Evolutionary conservation across 2,329 filamentous ascomycete species (phyloP).

Genomic region (Claviceps arundinis): DNA sequence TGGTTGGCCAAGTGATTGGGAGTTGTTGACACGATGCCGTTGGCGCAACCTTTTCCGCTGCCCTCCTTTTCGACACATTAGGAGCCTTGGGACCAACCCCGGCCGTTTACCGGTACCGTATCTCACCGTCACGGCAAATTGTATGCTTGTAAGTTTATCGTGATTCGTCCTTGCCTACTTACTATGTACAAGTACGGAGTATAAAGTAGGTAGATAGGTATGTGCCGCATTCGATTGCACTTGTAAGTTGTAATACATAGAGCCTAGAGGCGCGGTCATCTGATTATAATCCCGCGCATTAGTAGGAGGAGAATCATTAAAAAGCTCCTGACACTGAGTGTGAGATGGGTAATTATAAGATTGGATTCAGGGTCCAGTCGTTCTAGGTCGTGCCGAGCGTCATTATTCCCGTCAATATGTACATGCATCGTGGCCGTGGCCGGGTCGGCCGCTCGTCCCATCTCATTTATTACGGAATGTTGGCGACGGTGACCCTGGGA

Average conservation of each 20-base stretch:
- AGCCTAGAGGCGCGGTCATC: not conserved
- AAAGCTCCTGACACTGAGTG: too few species aligned
- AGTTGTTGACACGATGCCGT: too few species aligned
- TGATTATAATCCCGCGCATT: not conserved
- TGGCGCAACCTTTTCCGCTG: too few species aligned
- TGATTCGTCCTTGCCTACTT: too few species aligned
- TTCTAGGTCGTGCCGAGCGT: not conserved
- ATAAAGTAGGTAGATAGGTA: too few species aligned
- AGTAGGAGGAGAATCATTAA: too few species aligned
- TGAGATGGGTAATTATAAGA: not conserved
- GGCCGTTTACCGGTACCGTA: not conserved
- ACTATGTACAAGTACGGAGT: too few species aligned
- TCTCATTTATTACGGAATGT: not conserved
- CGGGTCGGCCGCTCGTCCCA: not conserved
- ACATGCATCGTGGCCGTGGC: not conserved
- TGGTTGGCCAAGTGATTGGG: too few species aligned
- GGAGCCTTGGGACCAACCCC: not conserved
- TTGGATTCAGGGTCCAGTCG: not conserved
- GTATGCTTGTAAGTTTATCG: too few species aligned
- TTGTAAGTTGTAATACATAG: not conserved
- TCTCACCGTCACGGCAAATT: too few species aligned
- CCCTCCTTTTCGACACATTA: not conserved
- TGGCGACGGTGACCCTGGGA: not conserved
- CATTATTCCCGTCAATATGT: not conserved
- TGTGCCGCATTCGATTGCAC: too few species aligned